A percentile compares a stretch with the other conserved stretches of the same genome.
Evolutionary conservation across 495 filamentous ascomycete genomes (phyloP).

Genomic region (Glonium stellatum): DNA sequence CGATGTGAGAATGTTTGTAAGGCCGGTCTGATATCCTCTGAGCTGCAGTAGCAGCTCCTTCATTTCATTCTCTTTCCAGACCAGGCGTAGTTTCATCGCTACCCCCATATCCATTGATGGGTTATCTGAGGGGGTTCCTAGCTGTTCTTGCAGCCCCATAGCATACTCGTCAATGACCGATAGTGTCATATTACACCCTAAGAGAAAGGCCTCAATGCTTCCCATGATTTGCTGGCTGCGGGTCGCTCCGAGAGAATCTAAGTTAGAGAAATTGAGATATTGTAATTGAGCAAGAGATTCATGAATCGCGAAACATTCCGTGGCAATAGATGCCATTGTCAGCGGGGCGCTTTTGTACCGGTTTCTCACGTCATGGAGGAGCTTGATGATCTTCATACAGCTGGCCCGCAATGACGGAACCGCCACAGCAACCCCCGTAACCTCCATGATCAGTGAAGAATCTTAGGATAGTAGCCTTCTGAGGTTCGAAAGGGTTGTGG

Average conservation of each 20-base stretch:
- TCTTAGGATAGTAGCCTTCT: too few relatives aligned
- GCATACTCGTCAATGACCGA: background rate
- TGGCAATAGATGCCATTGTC: background rate
- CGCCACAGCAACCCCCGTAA: too few relatives aligned
- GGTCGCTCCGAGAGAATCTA: background rate
- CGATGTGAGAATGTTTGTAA: background rate
- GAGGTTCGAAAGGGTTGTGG: too few relatives aligned
- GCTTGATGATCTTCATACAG: background rate
- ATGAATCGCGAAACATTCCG: background rate
- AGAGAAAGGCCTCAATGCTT: background rate
- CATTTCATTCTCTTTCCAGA: constrained; percentile 5
- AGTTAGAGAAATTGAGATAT: background rate
- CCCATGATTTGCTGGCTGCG: background rate
- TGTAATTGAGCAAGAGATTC: background rate
- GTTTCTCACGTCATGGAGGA: background rate
- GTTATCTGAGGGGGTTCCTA: background rate
- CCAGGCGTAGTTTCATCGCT: background rate
- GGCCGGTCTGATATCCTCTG: background rate
- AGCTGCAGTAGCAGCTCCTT: background rate
- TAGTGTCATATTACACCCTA: background rate
- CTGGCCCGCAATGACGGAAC: too few relatives aligned
- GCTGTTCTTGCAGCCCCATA: background rate
- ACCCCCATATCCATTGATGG: background rate
- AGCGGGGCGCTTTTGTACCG: background rate
- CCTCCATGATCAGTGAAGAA: too few relatives aligned